Conservation (phyloP, 805 yeast genomes). For the Hanseniaspora thailandica region DNA sequence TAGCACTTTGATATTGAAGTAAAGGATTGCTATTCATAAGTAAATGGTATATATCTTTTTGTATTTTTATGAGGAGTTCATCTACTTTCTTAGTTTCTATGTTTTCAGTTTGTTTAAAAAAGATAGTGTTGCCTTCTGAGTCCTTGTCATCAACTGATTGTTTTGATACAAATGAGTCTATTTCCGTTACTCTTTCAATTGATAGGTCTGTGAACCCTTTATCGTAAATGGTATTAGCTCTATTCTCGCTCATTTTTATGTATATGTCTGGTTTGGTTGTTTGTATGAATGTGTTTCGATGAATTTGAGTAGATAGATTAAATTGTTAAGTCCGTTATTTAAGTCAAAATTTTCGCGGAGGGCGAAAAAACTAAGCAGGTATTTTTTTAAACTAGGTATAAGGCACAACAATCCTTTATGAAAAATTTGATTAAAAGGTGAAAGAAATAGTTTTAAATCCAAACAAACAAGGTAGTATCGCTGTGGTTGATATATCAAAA, state of each 20-base stretch:
- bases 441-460: too few species aligned
- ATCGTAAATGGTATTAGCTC: conserved; percentile 3
- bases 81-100: neutral
- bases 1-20: conserved; percentile 26
- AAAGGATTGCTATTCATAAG: conserved; percentile 24
- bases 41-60: conserved; percentile 25
- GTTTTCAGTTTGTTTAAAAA: neutral
- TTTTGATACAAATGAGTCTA: conserved; percentile 8
- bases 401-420: too few species aligned
- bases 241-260: neutral
- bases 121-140: neutral
- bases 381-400: too few species aligned
- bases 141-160: neutral
- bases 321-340: too few species aligned
- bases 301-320: too few species aligned
- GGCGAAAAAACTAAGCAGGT: too few species aligned
- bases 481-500: neutral
- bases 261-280: neutral
- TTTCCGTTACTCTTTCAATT: conserved; percentile 14
- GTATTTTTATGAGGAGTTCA: conserved; percentile 16
- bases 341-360: too few species aligned
- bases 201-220: conserved; percentile 9
- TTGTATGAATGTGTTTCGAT: too few species aligned
- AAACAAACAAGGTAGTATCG: neutral
- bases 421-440: too few species aligned